A percentile compares a stretch with the other conserved stretches of the same genome.
phyloP scores from a whole-genome alignment of 2,329 filamentous ascomycete genomes.

The Penicillium sp. region DNA sequence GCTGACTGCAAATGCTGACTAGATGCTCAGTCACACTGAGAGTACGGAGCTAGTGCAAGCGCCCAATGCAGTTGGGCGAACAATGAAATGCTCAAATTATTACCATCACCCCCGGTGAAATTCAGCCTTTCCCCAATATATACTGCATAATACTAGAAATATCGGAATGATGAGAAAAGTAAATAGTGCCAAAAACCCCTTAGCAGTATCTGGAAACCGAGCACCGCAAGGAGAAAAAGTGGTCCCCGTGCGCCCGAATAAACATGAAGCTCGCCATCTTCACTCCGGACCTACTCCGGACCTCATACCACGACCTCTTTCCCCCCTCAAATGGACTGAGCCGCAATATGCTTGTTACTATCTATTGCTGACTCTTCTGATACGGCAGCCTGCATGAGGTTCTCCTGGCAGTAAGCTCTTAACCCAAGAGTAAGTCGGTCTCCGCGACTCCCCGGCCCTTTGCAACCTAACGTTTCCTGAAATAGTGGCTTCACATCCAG shows the following conservation, averaged over 20 bases:
- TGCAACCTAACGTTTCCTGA: neutral
- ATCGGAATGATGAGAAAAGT: neutral
- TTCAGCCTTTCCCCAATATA: neutral
- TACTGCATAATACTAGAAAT: neutral
- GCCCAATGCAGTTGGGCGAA: slow-evolving; percentile 7
- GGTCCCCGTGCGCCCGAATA: slow-evolving; percentile 17
- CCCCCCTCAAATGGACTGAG: slow-evolving; percentile 15
- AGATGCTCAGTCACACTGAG: neutral
- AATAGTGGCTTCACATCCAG: slow-evolving; percentile 38
- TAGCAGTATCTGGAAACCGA: neutral
- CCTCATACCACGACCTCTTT: neutral
- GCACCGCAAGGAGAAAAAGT: slow-evolving; percentile 7
- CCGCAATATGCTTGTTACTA: slow-evolving; percentile 10
- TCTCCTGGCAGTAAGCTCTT: slow-evolving; percentile 16
- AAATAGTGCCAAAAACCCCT: neutral
- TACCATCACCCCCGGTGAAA: neutral
- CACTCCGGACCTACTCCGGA: neutral
- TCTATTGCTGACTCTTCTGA: slow-evolving; percentile 11
- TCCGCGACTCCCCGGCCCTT: slow-evolving; percentile 1
- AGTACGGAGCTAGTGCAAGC: neutral
- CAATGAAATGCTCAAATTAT: neutral
- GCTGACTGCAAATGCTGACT: neutral
- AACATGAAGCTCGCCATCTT: slow-evolving; percentile 15
- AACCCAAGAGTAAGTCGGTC: slow-evolving; percentile 15
- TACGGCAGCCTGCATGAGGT: slow-evolving; percentile 18